Evolutionary conservation across 768 basidiomycete species (phyloP).

Genomic region (Kwoniella sp.): DNA sequence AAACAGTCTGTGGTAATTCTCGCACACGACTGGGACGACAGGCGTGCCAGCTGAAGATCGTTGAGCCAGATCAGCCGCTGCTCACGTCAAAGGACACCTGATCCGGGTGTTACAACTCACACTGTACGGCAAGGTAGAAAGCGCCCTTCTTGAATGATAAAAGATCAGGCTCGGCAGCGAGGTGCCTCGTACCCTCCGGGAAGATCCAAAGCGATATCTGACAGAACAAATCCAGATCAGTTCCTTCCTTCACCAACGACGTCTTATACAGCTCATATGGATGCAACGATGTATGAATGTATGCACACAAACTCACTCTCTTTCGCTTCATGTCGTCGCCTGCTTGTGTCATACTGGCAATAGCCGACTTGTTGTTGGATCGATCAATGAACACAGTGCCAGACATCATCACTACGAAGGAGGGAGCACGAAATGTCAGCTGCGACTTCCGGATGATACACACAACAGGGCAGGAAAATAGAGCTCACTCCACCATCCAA

Average conservation of each 20-base stretch:
- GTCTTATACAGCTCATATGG: too few relatives aligned
- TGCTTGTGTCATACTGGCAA: conserved; percentile 74
- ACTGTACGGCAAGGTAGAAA: conserved; percentile 88
- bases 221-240: background rate
- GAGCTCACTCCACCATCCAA: conserved; percentile 73
- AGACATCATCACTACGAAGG: conserved; percentile 66
- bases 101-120: too few relatives aligned
- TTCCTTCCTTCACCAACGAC: too few relatives aligned
- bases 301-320: conserved; percentile 40
- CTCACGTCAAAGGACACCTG: too few relatives aligned
- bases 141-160: conserved; percentile 95
- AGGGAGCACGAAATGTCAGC: background rate
- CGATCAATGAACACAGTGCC: conserved; percentile 93
- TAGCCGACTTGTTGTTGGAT: conserved; percentile 70
- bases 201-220: conserved; percentile 86
- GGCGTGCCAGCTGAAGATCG: conserved; percentile 69
- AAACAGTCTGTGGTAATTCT: conserved; percentile 90
- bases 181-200: conserved; percentile 89
- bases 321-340: conserved; percentile 72
- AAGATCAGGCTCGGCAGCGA: conserved; percentile 67
- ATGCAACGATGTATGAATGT: background rate
- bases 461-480: background rate
- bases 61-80: background rate
- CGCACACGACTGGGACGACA: conserved; percentile 83
- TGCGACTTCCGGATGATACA: background rate